phyloP scores from a whole-genome alignment of 2,329 filamentous ascomycete species.

The Botrytis elliptica region DNA sequence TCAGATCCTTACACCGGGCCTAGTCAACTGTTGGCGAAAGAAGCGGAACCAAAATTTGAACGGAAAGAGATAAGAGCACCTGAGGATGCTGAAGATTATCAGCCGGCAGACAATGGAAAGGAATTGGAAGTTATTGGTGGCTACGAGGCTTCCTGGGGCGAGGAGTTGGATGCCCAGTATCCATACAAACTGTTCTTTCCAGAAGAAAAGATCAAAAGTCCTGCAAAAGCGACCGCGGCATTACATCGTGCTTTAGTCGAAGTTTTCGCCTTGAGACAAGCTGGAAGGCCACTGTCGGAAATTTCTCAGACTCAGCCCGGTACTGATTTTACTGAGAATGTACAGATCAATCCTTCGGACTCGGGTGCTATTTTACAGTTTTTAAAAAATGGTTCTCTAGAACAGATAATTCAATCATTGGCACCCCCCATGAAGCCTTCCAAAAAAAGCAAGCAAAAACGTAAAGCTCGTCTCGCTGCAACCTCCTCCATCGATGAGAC shows the following conservation, averaged over 20 bases:
- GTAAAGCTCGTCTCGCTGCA: constrained; percentile 8
- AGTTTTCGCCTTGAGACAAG: constrained; percentile 48
- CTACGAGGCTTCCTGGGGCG: constrained; percentile 45
- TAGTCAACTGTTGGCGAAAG: constrained; percentile 32
- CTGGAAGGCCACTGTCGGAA: constrained; percentile 39
- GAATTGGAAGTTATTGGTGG: constrained; percentile 55
- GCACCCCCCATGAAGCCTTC: constrained; percentile 1
- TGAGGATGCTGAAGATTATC: constrained; percentile 41
- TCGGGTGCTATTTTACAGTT: constrained; percentile 32
- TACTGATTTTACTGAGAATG: constrained; percentile 30
- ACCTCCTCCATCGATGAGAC: constrained; percentile 27
- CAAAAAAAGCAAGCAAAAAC: constrained; percentile 18
- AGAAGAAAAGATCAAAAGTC: constrained; percentile 39
- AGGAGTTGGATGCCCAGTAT: constrained; percentile 42
- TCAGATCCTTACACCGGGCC: constrained; percentile 48
- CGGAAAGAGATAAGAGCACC: constrained; percentile 14
- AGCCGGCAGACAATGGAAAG: constrained; percentile 49
- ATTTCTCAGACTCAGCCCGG: constrained; percentile 27
- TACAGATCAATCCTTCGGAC: constrained; percentile 32
- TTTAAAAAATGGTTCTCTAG: constrained; percentile 21
- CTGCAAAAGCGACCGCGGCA: constrained; percentile 42
- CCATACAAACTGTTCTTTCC: constrained; percentile 44
- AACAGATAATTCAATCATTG: constrained; percentile 27
- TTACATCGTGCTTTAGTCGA: constrained; percentile 59
- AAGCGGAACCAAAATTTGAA: constrained; percentile 22